phyloP scores from a whole-genome alignment of 2,329 filamentous ascomycete genomes.

The Sclerotinia borealis region DNA sequence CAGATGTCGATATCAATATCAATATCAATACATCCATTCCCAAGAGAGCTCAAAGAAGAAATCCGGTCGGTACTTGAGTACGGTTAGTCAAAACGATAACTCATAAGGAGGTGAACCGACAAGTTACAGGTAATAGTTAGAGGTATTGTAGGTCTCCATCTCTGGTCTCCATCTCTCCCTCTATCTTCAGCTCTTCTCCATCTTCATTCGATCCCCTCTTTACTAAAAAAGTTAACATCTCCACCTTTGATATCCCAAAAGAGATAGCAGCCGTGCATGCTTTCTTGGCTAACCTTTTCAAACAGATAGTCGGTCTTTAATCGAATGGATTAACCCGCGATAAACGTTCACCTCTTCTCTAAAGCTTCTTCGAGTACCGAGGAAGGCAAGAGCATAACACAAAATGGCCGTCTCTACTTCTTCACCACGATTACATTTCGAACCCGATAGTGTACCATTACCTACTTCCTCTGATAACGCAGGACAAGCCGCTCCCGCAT shows the following conservation, averaged over 20 bases:
- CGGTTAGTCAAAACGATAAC: not conserved
- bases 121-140: not conserved
- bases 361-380: not conserved
- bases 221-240: not conserved
- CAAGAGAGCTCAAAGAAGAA: not conserved
- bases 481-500: slow-evolving; percentile 33
- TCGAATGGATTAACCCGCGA: not conserved
- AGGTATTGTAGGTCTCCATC: not conserved
- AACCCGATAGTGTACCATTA: slow-evolving; percentile 24
- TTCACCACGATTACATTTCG: slow-evolving; percentile 24
- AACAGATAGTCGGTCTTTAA: not conserved
- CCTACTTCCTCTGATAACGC: slow-evolving; percentile 27
- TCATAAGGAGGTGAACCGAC: not conserved
- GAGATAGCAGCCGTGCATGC: not conserved
- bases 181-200: not conserved
- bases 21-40: not conserved
- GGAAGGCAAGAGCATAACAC: not conserved
- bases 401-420: slow-evolving; percentile 25
- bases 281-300: not conserved
- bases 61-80: not conserved
- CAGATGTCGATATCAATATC: not conserved
- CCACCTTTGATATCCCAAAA: not conserved
- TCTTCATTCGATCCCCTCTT: slow-evolving; percentile 6
- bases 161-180: not conserved
- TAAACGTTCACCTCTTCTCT: not conserved